A percentile compares a stretch with the other conserved stretches of the same genome.
Conservation (phyloP, 139 green algal species). For the Chlamydomonas sp. region DNA sequence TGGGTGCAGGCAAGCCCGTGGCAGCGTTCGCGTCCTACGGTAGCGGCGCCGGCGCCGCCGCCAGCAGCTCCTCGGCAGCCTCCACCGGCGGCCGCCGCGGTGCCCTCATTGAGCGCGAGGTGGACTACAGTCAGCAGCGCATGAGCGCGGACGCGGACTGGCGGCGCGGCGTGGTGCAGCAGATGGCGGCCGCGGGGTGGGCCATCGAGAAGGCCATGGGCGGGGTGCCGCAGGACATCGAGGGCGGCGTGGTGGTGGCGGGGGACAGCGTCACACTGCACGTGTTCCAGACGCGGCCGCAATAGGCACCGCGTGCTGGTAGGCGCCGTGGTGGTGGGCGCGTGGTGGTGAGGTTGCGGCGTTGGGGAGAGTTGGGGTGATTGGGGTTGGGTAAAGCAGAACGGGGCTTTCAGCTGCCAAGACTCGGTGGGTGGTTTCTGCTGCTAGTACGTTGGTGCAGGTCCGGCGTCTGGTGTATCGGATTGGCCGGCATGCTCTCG, state of each 20-base stretch:
- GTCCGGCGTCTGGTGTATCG: no score
- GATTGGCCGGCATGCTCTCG: no score
- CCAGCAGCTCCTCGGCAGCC: not conserved
- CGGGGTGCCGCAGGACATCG: conserved; percentile 89
- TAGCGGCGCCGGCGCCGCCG: not conserved
- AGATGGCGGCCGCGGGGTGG: conserved; percentile 40
- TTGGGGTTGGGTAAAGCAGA: no score
- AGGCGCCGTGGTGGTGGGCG: no score
- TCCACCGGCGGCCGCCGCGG: not conserved
- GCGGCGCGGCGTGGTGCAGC: conserved; percentile 47
- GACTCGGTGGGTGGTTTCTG: no score
- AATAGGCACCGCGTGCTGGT: conserved; percentile 47
- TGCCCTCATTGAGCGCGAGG: conserved; percentile 51
- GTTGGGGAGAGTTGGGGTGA: no score
- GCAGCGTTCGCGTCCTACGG: conserved; percentile 25
- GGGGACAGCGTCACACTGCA: conserved; percentile 44
- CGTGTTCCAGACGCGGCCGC: conserved; percentile 94
- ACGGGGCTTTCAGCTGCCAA: no score
- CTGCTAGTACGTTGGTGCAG: no score
- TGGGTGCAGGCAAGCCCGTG: conserved; percentile 2
- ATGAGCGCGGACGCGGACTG: conserved; percentile 69
- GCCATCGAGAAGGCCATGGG: conserved; percentile 78
- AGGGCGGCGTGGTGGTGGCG: conserved; percentile 86
- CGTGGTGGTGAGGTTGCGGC: no score
- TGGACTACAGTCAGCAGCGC: conserved; percentile 89